These are phyloP conservation scores for Santalum album DNA, from an alignment of 164 flowering plant species.

Conservation along the genomic window DNA sequence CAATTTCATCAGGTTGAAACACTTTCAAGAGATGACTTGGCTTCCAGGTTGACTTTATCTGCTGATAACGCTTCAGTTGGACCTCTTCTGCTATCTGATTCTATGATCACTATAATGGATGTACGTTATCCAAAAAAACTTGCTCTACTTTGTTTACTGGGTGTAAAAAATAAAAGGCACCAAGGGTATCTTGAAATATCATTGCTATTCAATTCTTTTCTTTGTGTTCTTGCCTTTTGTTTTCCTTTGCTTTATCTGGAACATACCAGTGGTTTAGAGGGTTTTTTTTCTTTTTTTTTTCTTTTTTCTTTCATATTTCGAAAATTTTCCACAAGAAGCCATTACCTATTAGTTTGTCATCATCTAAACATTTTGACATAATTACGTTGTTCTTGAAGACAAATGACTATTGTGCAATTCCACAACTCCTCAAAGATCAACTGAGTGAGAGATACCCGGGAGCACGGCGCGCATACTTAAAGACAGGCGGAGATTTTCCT, in stretches of 20 bases:
- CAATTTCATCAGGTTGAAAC: constrained; percentile 68
- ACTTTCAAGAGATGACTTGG: constrained; percentile 81
- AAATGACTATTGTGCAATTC: constrained; percentile 85
- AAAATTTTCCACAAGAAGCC: too few species aligned
- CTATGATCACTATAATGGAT: constrained; percentile 86
- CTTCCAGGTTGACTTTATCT: constrained; percentile 82
- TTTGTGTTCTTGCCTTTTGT: too few species aligned
- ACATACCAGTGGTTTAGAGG: too few species aligned
- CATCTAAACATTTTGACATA: too few species aligned
- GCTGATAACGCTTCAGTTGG: constrained; percentile 81
- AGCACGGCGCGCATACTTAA: constrained; percentile 77
- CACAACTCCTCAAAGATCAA: constrained; percentile 84
- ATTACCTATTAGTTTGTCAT: too few species aligned
- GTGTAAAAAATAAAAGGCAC: too few species aligned
- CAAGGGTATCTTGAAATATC: not conserved
- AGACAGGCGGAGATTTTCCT: constrained; percentile 94
- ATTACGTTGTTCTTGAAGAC: constrained; percentile 56
- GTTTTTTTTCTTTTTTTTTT: too few species aligned
- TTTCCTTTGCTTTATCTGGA: too few species aligned
- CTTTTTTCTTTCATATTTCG: too few species aligned
- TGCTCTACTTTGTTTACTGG: not conserved
- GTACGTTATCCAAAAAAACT: constrained; percentile 39
- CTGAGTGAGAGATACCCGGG: constrained; percentile 80
- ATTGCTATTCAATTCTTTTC: not conserved
- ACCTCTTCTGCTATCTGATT: constrained; percentile 71